Base-by-base conservation (phyloP, 2,329 filamentous ascomycete species). In the Aspergillus piperis region DNA sequence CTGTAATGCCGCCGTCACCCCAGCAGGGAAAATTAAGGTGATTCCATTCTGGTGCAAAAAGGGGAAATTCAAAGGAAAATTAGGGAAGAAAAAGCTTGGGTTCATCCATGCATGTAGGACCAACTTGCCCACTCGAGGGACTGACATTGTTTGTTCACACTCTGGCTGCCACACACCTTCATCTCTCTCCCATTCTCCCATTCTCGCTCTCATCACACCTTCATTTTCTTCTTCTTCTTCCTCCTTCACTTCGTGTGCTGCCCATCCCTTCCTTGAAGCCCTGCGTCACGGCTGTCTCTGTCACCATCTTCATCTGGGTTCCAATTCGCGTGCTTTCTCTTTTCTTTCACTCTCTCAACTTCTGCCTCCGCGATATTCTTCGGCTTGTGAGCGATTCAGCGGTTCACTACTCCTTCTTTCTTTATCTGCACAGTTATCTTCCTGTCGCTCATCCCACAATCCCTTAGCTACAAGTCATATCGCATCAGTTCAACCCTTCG, bases 181-280 rank as follows among this genome's bases (percentile, higher is more conserved):
- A 36, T 54, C 27, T 38, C 21, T 27, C 54, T 17, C 49, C 44
- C 59, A 49, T 19, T 50, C 51, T 38, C 48, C 15, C 52, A 5
- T 47, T 21, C 41, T 56, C 15, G 30, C n/a, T 49, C 25, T 54
- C 17, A 19, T 61, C 19, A 15, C 47, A 54, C 39, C 42, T 49
- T 48, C 32, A n/a, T 50, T 19, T 51, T 57, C 55, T 51, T 51
- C 32, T 63, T 47, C 52, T 51, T 25, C 21, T 23, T 23, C 25
- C 25, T 25, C 25, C 53, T 41, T 56, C 44, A 49, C 47, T 60
- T 57, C 54, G 44, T 57, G 42, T 11, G 10, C 52, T 36, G 30
- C 53, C 13, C 21, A 56, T 30, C 56, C 49, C 56, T 53, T 32
- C 38, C 13, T 55, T 55, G 53, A 19, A 19, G 39, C 39, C 23